phyloP scores from a whole-genome alignment of 257 asterid genomes.

The Lantana camara region DNA sequence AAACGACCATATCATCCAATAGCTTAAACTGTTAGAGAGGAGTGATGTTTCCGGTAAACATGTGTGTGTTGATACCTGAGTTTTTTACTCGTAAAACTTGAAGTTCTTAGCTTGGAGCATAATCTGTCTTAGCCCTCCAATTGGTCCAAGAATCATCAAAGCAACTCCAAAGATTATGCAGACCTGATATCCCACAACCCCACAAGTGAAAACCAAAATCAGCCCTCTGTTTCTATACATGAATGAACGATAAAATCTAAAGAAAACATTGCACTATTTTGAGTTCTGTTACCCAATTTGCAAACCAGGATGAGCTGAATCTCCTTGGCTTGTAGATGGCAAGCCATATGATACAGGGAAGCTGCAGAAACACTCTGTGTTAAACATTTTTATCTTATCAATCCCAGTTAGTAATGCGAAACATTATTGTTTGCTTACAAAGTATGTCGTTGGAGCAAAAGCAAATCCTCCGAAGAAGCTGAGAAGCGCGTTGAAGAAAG shows the following conservation, averaged over 20 bases:
- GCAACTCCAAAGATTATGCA: constrained; percentile 49
- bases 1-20: too few relatives aligned
- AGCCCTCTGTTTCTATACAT: neutral
- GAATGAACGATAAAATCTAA: neutral
- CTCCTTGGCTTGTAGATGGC: constrained; percentile 39
- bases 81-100: constrained; percentile 26
- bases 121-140: constrained; percentile 55
- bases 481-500: constrained; percentile 53
- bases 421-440: constrained; percentile 44
- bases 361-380: constrained; percentile 31
- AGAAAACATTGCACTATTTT: neutral
- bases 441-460: constrained; percentile 51
- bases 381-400: neutral
- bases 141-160: constrained; percentile 44
- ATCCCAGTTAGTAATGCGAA: too few relatives aligned
- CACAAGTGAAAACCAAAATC: neutral
- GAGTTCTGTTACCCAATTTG: constrained; percentile 46
- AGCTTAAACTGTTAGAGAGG: too few relatives aligned
- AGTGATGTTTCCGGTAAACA: neutral
- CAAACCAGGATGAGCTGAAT: constrained; percentile 39
- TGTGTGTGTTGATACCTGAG: neutral
- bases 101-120: constrained; percentile 39
- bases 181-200: constrained; percentile 39
- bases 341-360: constrained; percentile 50
- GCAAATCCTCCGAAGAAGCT: constrained; percentile 49